Evolutionary conservation across 345 rosid species (phyloP).

Genomic region (Tarenaya hassleriana): DNA sequence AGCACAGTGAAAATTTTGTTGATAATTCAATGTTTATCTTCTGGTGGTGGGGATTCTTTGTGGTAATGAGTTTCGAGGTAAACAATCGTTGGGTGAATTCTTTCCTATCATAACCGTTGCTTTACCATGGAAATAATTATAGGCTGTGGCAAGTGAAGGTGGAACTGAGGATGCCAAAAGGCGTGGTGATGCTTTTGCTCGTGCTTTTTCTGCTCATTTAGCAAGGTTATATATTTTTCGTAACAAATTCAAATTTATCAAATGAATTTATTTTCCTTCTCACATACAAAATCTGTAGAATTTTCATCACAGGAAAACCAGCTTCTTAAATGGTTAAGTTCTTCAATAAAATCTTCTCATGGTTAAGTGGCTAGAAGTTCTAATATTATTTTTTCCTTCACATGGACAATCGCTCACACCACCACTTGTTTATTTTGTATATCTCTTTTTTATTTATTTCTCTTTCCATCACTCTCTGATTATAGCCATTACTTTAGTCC

Average conservation of each 20-base stretch:
- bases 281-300: not conserved
- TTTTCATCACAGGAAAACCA: slow-evolving; percentile 10
- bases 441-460: no score
- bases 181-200: slow-evolving; percentile 98
- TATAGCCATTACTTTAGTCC: no score
- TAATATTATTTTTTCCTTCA: no score
- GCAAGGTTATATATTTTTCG: slow-evolving; percentile 53
- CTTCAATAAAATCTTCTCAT: slow-evolving; percentile 3
- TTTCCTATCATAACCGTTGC: not conserved
- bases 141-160: slow-evolving; percentile 99
- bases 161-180: slow-evolving; percentile 95
- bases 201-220: slow-evolving; percentile 98
- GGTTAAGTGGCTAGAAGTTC: no score
- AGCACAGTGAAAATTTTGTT: not conserved
- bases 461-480: no score
- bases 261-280: no score
- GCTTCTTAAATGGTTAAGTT: not conserved
- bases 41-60: slow-evolving; percentile 7
- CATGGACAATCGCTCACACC: no score
- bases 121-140: slow-evolving; percentile 25
- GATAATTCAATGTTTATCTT: not conserved
- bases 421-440: no score
- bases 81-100: not conserved
- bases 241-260: slow-evolving; percentile 4
- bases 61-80: not conserved